Evolutionary conservation across 2,329 filamentous ascomycete species (phyloP).

Genomic region (Colletotrichum chrysophilum): DNA sequence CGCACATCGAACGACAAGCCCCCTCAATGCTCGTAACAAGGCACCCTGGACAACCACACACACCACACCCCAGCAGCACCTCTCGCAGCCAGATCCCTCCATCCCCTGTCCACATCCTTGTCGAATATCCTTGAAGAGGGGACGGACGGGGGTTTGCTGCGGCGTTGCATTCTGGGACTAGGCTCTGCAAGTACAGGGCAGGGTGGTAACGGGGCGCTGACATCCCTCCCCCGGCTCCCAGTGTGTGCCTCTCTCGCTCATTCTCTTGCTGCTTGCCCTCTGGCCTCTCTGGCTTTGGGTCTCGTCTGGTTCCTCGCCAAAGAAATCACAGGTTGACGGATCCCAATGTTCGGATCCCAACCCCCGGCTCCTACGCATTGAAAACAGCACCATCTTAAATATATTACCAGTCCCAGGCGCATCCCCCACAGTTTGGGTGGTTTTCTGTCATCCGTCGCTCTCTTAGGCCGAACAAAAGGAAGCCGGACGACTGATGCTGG

Average conservation of each 20-base stretch:
- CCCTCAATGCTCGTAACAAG: conserved; percentile 11
- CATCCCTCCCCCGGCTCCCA: background rate
- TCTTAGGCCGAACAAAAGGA: conserved; percentile 5
- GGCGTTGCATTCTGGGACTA: conserved; percentile 19
- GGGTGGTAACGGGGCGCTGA: conserved; percentile 11
- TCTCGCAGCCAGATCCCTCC: conserved; percentile 14
- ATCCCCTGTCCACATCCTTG: background rate
- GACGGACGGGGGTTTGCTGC: conserved; percentile 13
- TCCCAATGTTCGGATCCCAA: conserved; percentile 18
- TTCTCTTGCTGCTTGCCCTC: background rate
- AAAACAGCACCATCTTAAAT: conserved; percentile 19
- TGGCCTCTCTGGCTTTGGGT: background rate
- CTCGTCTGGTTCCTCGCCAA: background rate
- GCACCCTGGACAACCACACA: background rate
- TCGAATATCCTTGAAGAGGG: conserved; percentile 16
- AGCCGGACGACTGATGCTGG: conserved; percentile 12
- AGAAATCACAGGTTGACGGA: conserved; percentile 4
- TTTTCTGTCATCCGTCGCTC: conserved; percentile 12
- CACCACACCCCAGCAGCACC: background rate
- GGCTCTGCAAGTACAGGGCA: conserved; percentile 6
- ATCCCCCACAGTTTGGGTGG: background rate
- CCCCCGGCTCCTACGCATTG: conserved; percentile 12
- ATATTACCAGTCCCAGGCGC: conserved; percentile 16
- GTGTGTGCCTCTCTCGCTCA: background rate
- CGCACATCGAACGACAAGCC: conserved; percentile 5